A percentile compares a stretch with the other conserved stretches of the same genome.
These are phyloP conservation scores for Tieghemiomyces parasiticus DNA, from an alignment of 192 early-diverging fungal species.

Conservation along the genomic window DNA sequence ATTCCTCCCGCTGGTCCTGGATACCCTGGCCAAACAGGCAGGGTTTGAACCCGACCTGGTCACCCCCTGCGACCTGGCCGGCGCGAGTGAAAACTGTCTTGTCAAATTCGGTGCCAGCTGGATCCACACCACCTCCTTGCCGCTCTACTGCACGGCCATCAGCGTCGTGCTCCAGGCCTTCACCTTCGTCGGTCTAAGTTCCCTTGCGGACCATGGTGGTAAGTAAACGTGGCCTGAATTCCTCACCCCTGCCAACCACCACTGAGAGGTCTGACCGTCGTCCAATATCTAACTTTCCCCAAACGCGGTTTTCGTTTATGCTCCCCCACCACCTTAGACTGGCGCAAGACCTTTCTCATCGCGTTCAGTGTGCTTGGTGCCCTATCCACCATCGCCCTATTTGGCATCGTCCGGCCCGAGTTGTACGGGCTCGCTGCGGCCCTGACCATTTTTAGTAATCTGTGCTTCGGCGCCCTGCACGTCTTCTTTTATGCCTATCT, in stretches of 20 bases:
- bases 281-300: no score
- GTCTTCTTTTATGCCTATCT: constrained; percentile 38
- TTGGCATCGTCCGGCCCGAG: constrained; percentile 16
- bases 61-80: constrained; percentile 9
- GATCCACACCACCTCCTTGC: constrained; percentile 13
- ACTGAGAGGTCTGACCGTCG: no score
- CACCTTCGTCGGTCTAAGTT: constrained; percentile 26
- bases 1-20: constrained; percentile 11
- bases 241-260: no score
- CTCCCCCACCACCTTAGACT: constrained; percentile 15
- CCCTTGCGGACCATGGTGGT: constrained; percentile 29
- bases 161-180: constrained; percentile 28
- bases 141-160: constrained; percentile 25
- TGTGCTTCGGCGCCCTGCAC: constrained; percentile 28
- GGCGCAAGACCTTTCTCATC: constrained; percentile 25
- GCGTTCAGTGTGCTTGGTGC: constrained; percentile 23
- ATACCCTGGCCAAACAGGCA: not conserved
- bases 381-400: constrained; percentile 26
- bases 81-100: not conserved
- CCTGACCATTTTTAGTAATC: constrained; percentile 25
- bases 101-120: constrained; percentile 10
- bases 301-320: no score
- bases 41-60: constrained; percentile 8
- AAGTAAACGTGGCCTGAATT: no score
- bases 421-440: constrained; percentile 23